A percentile compares a stretch with the other conserved stretches of the same genome.
Conservation (phyloP, 768 basidiomycete species). For the Naganishia randhawae region DNA sequence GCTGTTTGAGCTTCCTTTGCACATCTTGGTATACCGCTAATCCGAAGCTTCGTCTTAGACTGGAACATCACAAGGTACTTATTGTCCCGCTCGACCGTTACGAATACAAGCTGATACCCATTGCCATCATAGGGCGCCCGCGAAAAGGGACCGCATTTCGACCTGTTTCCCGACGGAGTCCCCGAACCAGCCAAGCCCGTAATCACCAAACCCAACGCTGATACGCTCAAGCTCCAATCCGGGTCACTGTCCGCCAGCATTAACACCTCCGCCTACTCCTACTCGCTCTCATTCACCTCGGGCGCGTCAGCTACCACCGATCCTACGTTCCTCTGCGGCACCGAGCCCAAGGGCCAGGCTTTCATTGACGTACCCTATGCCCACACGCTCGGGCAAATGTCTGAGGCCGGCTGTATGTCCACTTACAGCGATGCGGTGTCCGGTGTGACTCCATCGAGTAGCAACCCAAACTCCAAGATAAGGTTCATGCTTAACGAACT, state of each 20-base stretch:
- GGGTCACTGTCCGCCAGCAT: constrained; percentile 60
- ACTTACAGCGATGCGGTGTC: constrained; percentile 51
- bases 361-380: constrained; percentile 45
- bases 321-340: constrained; percentile 30
- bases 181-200: constrained; percentile 55
- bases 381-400: constrained; percentile 46
- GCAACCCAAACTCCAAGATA: constrained; percentile 27
- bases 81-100: constrained; percentile 49
- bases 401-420: constrained; percentile 59
- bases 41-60: not conserved
- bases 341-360: constrained; percentile 39
- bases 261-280: constrained; percentile 56
- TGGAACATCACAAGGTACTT: constrained; percentile 43
- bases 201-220: constrained; percentile 53
- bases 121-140: constrained; percentile 40
- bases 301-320: constrained; percentile 21
- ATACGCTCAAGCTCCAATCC: constrained; percentile 50
- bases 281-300: constrained; percentile 57
- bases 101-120: constrained; percentile 57
- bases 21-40: not conserved
- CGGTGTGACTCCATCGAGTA: not conserved
- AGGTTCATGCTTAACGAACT: constrained; percentile 54
- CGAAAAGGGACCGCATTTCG: constrained; percentile 56
- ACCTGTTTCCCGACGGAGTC: constrained; percentile 63
- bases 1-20: not conserved